Evolutionary conservation across 2,329 filamentous ascomycete genomes (phyloP), one percentile per base, ranked within the genome.

Genomic region (Penicillium sp.): DNA sequence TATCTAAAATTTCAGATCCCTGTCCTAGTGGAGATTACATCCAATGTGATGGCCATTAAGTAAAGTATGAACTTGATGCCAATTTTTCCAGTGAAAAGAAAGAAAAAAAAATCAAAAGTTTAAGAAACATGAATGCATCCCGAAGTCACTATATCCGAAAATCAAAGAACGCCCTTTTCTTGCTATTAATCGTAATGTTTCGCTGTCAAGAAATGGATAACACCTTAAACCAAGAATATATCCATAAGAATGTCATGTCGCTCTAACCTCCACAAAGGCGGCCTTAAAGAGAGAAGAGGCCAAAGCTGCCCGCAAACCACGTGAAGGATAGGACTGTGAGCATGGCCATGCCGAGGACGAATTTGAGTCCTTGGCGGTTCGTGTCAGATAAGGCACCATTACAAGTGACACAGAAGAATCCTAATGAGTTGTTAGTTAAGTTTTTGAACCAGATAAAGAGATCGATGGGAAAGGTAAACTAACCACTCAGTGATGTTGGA

Each of bases 291-390:
- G 65, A 62, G 50, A 75, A 69, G 37, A 73, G 50, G 23, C 78
- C 78, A 53, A 77, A 73, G 16, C 72, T 77, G 42, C 74, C 73
- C 33, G 74, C 76, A 60, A 81, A 81, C 77, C 78, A 80, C 42
- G 83, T 79, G 65, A 88, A 86, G 6, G 83, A 85, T 33, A 81
- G 70, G 27, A 87, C 67, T 5, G 85, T 87, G 51, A 87, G 78
- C 29, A 76, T 72, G 21, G 77, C 79, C 73, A 85, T 86, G 58
- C 81, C 77, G 58, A 85, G 63, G 56, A 86, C 72, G 60, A 85
- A 82, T 54, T 79, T 80, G 45, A 88, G 67, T 0, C 83, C 83
- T 67, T 85, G 79, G 50, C 77, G 79, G 64, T 86, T 82, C 60
- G 80, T 75, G 26, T 77, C 71, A 4, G 81, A 83, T 21, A 85